Evolutionary conservation across 768 basidiomycete genomes (phyloP).

Genomic region (Gautieria morchelliformis): DNA sequence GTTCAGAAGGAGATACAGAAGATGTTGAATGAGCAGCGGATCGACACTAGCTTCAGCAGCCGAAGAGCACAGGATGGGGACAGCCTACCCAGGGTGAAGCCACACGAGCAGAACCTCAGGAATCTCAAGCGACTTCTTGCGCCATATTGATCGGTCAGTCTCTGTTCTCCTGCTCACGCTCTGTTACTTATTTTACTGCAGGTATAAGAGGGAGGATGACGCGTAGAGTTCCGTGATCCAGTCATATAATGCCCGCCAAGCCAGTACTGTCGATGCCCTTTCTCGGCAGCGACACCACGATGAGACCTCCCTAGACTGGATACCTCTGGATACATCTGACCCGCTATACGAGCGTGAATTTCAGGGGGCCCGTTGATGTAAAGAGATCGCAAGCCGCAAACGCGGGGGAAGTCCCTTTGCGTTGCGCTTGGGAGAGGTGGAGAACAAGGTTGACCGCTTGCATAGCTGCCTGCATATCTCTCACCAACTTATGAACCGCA

Average conservation of each 20-base stretch:
- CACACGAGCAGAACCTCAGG: conserved; percentile 69
- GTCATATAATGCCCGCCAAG: conserved; percentile 48
- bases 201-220: conserved; percentile 53
- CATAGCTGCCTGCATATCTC: conserved; percentile 2
- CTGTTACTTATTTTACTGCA: conserved; percentile 15
- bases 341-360: conserved; percentile 5
- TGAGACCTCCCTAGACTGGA: neutral
- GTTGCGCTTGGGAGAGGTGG: conserved; percentile 5
- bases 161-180: neutral
- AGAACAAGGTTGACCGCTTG: conserved; percentile 4
- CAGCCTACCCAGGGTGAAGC: conserved; percentile 25
- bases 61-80: conserved; percentile 20
- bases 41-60: conserved; percentile 36
- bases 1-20: conserved; percentile 52
- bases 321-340: conserved; percentile 5
- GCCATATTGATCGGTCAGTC: conserved; percentile 57
- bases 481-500: neutral
- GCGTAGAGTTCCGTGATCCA: conserved; percentile 59
- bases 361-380: conserved; percentile 1
- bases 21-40: conserved; percentile 58
- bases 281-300: neutral
- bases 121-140: conserved; percentile 57
- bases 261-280: conserved; percentile 36
- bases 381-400: conserved; percentile 2
- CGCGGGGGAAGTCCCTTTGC: neutral